Base-by-base conservation (phyloP, 2,329 filamentous ascomycete species). In the Myriangium duriaei region DNA sequence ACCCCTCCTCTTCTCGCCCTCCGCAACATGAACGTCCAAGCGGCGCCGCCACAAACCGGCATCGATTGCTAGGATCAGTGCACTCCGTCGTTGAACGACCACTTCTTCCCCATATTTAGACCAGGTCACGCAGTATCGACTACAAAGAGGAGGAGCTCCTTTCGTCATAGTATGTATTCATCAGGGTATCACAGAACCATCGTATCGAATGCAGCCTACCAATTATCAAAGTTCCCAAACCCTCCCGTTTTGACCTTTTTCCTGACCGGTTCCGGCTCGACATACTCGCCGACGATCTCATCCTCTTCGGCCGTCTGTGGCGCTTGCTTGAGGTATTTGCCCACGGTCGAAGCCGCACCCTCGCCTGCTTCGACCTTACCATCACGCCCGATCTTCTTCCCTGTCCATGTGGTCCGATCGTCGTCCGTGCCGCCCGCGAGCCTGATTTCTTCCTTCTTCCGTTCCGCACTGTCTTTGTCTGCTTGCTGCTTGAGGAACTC, bases 371-470 rank as follows among this genome's bases (percentile, higher is more conserved):
- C 57, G 1, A 75, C 65, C 0, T 67, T 74, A 1, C 76, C 80
- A 50, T 80, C 74, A 2, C 66, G 69, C 16, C 86, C 68, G 34
- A 98, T 75, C 29, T 87, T 69, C 63, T 96, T 98, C 3, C 91
- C 91, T 3, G 91, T 96, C 91, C 91, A 98, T 3, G 91, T 98
- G 2, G 83, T 79, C 55, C 74, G 76, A 51, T 96, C 86, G 52
- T 95, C 88, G 38, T 92, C 88, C 2, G 77, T 81, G 2, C 81
- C 82, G 17, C 82, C 84, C 38, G 68, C 64, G 40, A 65, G 64
- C 51, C 67, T 66, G 9, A 82, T 65, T 48, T 79, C 73, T 43
- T 77, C 77, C 42, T 72, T 36, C 11, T 30, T 19, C 33, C 41
- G 39, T 11, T 42, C 43, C 11, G 41, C 32, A 11, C 31, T 15